Evolutionary conservation across 2,329 filamentous ascomycete species (phyloP), one percentile per base, ranked within the genome.

Genomic region (Fusarium buharicum): DNA sequence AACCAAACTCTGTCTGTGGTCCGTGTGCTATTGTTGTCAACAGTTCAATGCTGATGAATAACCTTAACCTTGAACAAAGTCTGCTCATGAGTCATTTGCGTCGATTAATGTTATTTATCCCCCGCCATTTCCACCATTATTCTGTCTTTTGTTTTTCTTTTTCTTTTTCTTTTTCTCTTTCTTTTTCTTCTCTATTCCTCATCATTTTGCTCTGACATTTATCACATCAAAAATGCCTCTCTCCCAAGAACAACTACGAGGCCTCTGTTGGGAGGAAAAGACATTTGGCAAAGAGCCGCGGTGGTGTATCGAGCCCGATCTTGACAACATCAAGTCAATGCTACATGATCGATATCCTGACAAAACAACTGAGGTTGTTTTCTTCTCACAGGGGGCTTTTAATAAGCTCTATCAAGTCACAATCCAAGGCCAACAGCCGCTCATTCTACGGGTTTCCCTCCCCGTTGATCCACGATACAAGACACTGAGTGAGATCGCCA

Each of bases 401-500:
- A 73, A 72, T 27, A 72, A 69, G 24, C 30, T 73, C 16, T 72
- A 67, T 34, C 12, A 48, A 10, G 53, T 70, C 5, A 40, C 28
- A 1, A n/a, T 41, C n/a, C 6, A 45, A 7, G 12, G 31, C 12
- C 12, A 49, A 6, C 20, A 31, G 4, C 22, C 38, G 3, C 16
- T 64, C 3, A 20, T 79, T 6, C 66, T 80, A 24, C 73, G 77
- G 1, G 67, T 78, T n/a, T 67, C 74, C 4, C 64, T 78, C 2
- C 77, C 77, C 1, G 73, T 78, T 0, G 65, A 76, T 27, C 76
- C 76, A 0, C 41, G 55, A 10, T 67, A 68, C 55, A 80, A 80
- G 58, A 77, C 72, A 1, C 64, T 65, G 7, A 75, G 73, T 36
- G 78, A 80, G 46, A 75, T 79, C 1, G 76, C 76, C 0, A 80